Evolutionary conservation across 805 yeast genomes (phyloP).

Genomic region (Starmera dryadoides): DNA sequence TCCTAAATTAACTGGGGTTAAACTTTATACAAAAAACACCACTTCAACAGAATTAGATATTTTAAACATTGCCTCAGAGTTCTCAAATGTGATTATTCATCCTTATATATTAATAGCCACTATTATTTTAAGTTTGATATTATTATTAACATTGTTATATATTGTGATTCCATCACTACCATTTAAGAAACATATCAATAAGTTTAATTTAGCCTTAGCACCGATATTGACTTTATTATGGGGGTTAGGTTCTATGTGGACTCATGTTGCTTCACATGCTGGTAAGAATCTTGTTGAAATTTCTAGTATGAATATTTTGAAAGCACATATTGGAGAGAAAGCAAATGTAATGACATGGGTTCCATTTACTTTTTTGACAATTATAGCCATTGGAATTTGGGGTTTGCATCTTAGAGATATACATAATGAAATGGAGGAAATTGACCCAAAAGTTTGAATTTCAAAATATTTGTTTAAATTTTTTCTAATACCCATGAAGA

Average conservation of each 20-base stretch:
- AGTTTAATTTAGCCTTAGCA: constrained; percentile 24
- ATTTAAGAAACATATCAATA: constrained; percentile 19
- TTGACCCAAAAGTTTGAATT: constrained; percentile 15
- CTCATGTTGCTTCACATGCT: constrained; percentile 46
- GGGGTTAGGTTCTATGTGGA: constrained; percentile 63
- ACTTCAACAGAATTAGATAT: constrained; percentile 33
- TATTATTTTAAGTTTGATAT: constrained; percentile 33
- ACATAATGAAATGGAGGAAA: constrained; percentile 14
- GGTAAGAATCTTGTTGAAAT: constrained; percentile 35
- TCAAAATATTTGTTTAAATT: constrained; percentile 2
- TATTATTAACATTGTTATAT: constrained; percentile 36
- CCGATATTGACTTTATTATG: constrained; percentile 37
- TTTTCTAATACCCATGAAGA: constrained; percentile 15
- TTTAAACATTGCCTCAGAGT: constrained; percentile 36
- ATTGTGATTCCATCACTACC: constrained; percentile 45
- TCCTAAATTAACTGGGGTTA: constrained; percentile 23
- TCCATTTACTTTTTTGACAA: constrained; percentile 40
- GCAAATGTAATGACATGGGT: constrained; percentile 59
- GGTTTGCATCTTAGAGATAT: constrained; percentile 28
- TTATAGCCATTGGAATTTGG: constrained; percentile 33
- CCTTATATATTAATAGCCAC: constrained; percentile 47
- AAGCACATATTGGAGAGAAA: constrained; percentile 37
- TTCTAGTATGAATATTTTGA: constrained; percentile 43
- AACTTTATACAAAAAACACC: constrained; percentile 26
- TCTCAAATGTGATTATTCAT: constrained; percentile 39